Conservation (phyloP, 2,329 filamentous ascomycete genomes). For the Aspergillus chevalieri region DNA sequence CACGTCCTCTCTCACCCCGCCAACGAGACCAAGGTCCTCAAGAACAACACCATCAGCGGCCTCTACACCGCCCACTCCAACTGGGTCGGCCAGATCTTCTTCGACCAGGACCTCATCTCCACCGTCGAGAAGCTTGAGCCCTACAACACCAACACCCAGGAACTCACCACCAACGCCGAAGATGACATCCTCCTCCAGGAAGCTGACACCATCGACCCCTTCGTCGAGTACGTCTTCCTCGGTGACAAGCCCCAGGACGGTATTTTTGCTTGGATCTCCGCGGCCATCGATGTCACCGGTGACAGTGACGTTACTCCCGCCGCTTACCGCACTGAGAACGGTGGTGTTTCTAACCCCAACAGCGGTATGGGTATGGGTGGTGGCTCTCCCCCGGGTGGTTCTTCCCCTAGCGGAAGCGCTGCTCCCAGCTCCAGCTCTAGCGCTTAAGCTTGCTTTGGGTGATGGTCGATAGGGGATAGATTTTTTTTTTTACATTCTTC, state of each 20-base stretch:
- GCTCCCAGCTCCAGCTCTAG: constrained; percentile 2
- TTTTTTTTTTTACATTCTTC: neutral
- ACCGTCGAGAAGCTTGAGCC: constrained; percentile 45
- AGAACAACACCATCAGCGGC: constrained; percentile 49
- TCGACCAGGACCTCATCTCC: constrained; percentile 53
- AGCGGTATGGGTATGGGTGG: constrained; percentile 11
- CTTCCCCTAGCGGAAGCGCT: constrained; percentile 1
- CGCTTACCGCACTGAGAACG: constrained; percentile 27
- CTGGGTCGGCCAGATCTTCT: constrained; percentile 61
- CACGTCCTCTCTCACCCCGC: constrained; percentile 29
- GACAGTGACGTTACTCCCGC: constrained; percentile 22
- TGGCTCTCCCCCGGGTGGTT: constrained; percentile 6
- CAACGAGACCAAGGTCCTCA: constrained; percentile 29
- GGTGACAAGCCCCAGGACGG: constrained; percentile 49
- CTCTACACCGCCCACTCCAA: constrained; percentile 40
- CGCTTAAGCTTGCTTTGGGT: neutral
- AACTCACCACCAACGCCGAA: constrained; percentile 45
- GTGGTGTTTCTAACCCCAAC: constrained; percentile 27
- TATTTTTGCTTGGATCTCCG: constrained; percentile 49
- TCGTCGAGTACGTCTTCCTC: constrained; percentile 53
- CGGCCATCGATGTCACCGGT: constrained; percentile 44
- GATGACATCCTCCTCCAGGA: constrained; percentile 48
- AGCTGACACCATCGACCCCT: constrained; percentile 50
- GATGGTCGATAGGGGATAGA: neutral
- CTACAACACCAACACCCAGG: constrained; percentile 45